These are phyloP conservation scores for Cryptosporidium muris DNA, from an alignment of 169 alveolate genomes.

Conservation along the genomic window DNA sequence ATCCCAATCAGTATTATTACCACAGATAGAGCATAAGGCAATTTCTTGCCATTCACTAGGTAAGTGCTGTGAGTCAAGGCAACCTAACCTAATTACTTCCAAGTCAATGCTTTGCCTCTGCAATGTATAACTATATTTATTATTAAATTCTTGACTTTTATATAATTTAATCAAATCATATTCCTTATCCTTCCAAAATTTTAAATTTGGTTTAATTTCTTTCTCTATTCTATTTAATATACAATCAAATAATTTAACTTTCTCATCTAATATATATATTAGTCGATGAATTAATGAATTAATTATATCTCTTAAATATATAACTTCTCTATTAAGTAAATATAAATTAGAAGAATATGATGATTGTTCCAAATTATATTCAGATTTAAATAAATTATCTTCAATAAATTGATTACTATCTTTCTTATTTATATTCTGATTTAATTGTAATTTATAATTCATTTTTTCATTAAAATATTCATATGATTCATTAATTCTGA, in stretches of 20 bases:
- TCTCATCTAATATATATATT: slow-evolving; percentile 3
- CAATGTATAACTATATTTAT: slow-evolving; percentile 36
- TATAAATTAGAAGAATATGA: neutral
- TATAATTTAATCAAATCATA: slow-evolving; percentile 38
- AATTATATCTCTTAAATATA: slow-evolving; percentile 7
- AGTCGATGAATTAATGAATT: slow-evolving; percentile 23
- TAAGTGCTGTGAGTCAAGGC: slow-evolving; percentile 44
- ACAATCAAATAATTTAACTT: slow-evolving; percentile 12
- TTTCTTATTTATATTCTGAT: too few relatives aligned
- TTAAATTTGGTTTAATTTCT: slow-evolving; percentile 18
- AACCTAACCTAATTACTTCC: slow-evolving; percentile 44
- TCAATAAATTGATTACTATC: too few relatives aligned
- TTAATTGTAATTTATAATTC: too few relatives aligned
- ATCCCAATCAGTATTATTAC: slow-evolving; percentile 70
- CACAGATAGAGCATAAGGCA: slow-evolving; percentile 68
- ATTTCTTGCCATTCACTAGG: slow-evolving; percentile 70
- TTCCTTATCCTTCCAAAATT: slow-evolving; percentile 46
- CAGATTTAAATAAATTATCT: too few relatives aligned
- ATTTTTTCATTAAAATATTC: too few relatives aligned
- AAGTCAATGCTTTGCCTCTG: slow-evolving; percentile 45
- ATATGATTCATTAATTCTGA: too few relatives aligned
- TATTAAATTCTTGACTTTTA: slow-evolving; percentile 18
- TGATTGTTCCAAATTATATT: too few relatives aligned
- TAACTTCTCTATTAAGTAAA: neutral
- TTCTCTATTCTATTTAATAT: slow-evolving; percentile 41